Base-by-base conservation (phyloP, 148 eudicot genomes). In the Spergularia marina region DNA sequence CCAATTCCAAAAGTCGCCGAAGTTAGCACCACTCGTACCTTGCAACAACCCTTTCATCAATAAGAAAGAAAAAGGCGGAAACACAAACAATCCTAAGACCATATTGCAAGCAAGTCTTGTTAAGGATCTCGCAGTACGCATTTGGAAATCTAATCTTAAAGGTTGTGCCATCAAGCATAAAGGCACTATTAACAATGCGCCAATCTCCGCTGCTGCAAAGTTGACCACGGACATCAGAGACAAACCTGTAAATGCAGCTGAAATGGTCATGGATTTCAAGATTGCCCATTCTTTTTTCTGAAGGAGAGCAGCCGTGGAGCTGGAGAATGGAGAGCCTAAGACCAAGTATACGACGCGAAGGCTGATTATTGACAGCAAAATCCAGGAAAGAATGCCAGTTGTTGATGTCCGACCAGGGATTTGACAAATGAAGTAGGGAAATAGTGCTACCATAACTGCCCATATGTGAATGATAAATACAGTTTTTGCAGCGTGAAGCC, bases 161-260 rank as follows among this genome's bases (percentile, higher is more conserved):
- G 97, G 97, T 66, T 77, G 82, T 41, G 86, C 92, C 85, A 90
- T 77, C 76, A 92, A 84, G 83, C 97, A 90, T 79, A 95, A 77
- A 13, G 96, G 99, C 17, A 95, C 97, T 21, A 90, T 54, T 72
- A 95, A 14, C 65, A 95, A 74, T 21, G 99, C 94, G 56, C 99
- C 99, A 9, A 95, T 82, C 85, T 95, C 96, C 11, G 99, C 97
- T 10, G 99, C 86, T 49, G 97, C 97, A 78, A 89, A 95, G 79
- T 95, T 95, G 70, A 95, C 89, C 7, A 95, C 87, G 0, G 99
- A 95, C 99, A 95, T 95, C 67, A 95, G 84, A 75, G 92, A 88
- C 59, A 95, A 84, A 30, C 99, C 92, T 5, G 84, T 87, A 66
- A 88, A 90, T 53, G 89, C 86, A 79, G 89, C 89, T 59, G 96